Conservation (phyloP, 495 filamentous ascomycete genomes). For the Tetracladium setigerum region DNA sequence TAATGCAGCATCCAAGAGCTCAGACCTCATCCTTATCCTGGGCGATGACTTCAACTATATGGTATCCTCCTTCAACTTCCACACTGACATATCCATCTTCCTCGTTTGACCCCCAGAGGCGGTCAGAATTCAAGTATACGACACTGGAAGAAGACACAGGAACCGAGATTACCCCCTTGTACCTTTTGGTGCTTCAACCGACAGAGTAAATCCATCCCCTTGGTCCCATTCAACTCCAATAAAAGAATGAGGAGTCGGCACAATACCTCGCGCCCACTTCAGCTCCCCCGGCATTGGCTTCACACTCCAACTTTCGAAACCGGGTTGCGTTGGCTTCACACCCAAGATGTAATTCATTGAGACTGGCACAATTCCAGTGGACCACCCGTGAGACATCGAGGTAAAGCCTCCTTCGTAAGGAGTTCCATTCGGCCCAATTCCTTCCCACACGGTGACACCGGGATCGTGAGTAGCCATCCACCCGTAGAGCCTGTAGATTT, state of each 20-base stretch:
- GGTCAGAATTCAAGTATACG: conserved; percentile 7
- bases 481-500: conserved; percentile 34
- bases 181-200: conserved; percentile 16
- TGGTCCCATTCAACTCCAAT: conserved; percentile 28
- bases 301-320: conserved; percentile 29
- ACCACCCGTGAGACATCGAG: conserved; percentile 33
- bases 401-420: conserved; percentile 32
- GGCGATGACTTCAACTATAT: too few relatives aligned
- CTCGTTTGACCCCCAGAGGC: background rate
- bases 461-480: conserved; percentile 40
- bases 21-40: too few relatives aligned
- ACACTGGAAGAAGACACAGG: conserved; percentile 7
- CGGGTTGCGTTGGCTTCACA: conserved; percentile 29
- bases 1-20: too few relatives aligned
- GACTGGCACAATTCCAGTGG: conserved; percentile 30
- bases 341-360: conserved; percentile 34
- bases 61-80: conserved; percentile 1
- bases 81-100: conserved; percentile 16
- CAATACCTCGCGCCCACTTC: conserved; percentile 32
- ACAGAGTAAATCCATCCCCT: conserved; percentile 11
- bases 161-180: conserved; percentile 20
- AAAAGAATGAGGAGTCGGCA: conserved; percentile 30
- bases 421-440: conserved; percentile 28
- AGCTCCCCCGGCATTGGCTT: conserved; percentile 26
- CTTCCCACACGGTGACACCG: conserved; percentile 35